Base-by-base conservation (phyloP, 129 eudicot genomes). In the Centaurea solstitialis region DNA sequence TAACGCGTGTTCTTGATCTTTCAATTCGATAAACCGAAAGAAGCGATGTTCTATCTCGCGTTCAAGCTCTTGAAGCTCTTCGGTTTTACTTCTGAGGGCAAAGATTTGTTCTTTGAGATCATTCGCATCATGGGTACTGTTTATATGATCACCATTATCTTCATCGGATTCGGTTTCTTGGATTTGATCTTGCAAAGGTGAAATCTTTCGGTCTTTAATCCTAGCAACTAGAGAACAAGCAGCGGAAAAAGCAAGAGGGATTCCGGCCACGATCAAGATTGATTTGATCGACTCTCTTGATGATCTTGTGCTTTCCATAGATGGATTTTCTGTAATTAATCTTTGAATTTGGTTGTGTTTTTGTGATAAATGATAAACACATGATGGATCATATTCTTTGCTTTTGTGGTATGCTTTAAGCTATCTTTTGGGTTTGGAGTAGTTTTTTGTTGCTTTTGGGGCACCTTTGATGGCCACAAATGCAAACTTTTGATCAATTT, bases 241-340 rank as follows among this genome's bases (percentile, higher is more conserved):
- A 57, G 86, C 86, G 68, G 93, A 80, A 83, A 90, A 66, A 10
- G 89, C 93, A 15, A 88, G 78, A 20, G 94, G 93, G 53, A 92
- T 88, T 50, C 93, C 94, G 71, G 89, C 91, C 78, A 86, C 86
- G 53, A 90, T 70, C 67, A 90, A 50, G 50, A 85, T 79, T 59
- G 94, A 86, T 81, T 85, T 88, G 81, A 85, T 77, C 74, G 79
- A 71, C 70, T 89, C 97, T n/a, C 81, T 76, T 76, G 90, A 83
- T 78, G 83, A 67, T 75, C 82, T 73, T 59, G 87, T 78, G 85
- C 40, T 74, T 45, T 77, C 92, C 94, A 92, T 91, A 22, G 70
- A 40, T 17, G 15, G 15, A 15, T 26, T 64, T 82, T 82, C 21
- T 1, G 6, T 13, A 43, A 9, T 76, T 38, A 77, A 26, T 75